A percentile compares a stretch with the other conserved stretches of the same genome.
Conservation (phyloP, 352 stramenopile species). For the Phytophthora sojae region DNA sequence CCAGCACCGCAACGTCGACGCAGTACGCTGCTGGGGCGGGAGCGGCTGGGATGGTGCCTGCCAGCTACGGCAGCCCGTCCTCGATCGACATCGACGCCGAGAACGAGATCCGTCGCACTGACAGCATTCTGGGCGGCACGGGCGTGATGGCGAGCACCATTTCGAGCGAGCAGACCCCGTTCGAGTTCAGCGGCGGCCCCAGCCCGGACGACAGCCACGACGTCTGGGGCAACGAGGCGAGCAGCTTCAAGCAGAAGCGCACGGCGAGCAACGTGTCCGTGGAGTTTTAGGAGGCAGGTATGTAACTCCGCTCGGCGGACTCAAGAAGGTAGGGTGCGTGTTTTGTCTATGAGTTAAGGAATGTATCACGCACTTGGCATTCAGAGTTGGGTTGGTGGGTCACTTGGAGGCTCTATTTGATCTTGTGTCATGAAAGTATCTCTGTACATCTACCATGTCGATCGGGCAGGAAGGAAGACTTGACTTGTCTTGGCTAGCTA, state of each 20-base stretch:
- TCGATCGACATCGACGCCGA: constrained; percentile 50
- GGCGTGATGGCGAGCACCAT: constrained; percentile 30
- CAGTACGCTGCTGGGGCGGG: constrained; percentile 35
- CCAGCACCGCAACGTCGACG: constrained; percentile 12
- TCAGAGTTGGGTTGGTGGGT: constrained; percentile 9
- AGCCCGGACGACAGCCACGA: constrained; percentile 44
- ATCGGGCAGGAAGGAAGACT: constrained; percentile 12
- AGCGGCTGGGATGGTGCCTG: constrained; percentile 20
- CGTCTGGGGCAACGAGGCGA: constrained; percentile 53
- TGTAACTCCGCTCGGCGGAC: constrained; percentile 22
- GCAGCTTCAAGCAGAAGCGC: constrained; percentile 51
- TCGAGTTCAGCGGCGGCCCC: constrained; percentile 44
- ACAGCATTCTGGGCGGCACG: constrained; percentile 53
- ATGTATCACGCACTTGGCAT: constrained; percentile 22
- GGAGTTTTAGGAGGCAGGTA: constrained; percentile 54
- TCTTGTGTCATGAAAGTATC: constrained; percentile 12
- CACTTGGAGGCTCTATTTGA: constrained; percentile 10
- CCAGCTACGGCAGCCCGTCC: constrained; percentile 58
- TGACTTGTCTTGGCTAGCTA: neutral
- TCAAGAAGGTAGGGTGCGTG: constrained; percentile 14
- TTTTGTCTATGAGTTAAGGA: constrained; percentile 33
- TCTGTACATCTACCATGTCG: constrained; percentile 12
- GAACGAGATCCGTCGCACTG: constrained; percentile 36
- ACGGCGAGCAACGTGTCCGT: constrained; percentile 65
- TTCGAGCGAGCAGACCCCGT: constrained; percentile 32